Evolutionary conservation across 1,284 basidiomycete species (phyloP), one percentile per base, ranked within the genome.

Genomic region (Phlebopus sp.): DNA sequence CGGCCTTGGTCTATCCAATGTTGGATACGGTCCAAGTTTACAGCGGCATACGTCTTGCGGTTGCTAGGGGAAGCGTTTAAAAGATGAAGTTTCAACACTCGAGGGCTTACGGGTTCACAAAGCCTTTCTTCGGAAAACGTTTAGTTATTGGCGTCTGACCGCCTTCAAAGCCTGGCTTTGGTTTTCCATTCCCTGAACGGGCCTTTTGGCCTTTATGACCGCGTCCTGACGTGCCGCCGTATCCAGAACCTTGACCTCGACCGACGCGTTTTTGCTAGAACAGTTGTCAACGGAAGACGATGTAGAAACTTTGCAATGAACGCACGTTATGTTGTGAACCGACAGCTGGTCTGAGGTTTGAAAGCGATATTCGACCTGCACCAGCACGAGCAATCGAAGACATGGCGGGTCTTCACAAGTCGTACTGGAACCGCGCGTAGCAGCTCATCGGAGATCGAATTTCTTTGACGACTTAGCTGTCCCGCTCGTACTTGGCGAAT

Each of bases 181-280:
- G 63, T 39, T 92, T 90, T n/a, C 93, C 91, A 58, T 91, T 87
- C 5, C 96, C 95, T 17, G 90, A 82, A 48, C 96, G 83, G 37
- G 95, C 88, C 52, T 95, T 96, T 68, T 97, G 94, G 60, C 96
- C 96, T 64, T 99, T 99, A 69, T 92, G 83, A 72, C 96, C 96
- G 47, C 92, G 82, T 53, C 93, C 93, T 4, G 94, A 86, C 0
- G 94, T 97, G 49, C 92, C 88, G 59, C 96, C 96, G 56, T 90
- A 81, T 25, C 88, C 89, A 1, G 92, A 94, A 17, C 89, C 89
- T 69, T 91, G 86, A 67, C 96, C 96, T 64, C 96, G 80, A 68
- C 96, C 96, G 35, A 96, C 80, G 63, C 96, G 89, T 79, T 93
- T 93, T 83, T 89, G 84, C 93, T 94, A 45, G 27, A 21, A 23